Evolutionary conservation across 176 grass and related monocot species (phyloP), one percentile per base, ranked within the genome.

Genomic region (Raddia distichophylla): DNA sequence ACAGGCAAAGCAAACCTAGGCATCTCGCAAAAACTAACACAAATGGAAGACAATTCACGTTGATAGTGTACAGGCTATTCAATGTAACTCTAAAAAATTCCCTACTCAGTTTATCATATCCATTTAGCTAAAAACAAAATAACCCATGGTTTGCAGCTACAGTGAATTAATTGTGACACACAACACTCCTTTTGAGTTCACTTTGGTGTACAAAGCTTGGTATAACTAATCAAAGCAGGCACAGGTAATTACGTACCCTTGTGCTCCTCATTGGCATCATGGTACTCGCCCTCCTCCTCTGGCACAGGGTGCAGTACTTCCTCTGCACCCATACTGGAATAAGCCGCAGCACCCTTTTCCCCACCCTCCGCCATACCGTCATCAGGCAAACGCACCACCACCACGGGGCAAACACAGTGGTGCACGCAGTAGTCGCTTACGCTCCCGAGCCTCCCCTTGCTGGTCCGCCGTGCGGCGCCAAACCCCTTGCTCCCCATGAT

Each of bases 401-500:
- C 95, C 7, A 97, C 95, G 11, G 95, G 95, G 86, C 95, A 97
- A 59, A 97, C 71, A 50, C 95, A 97, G 83, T 97, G 94, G 75
- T 97, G 94, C 6, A 97, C 94, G 68, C 94, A 97, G 89, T 97
- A 97, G 83, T 97, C 95, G 40, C 95, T 97, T 10, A 97, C 95
- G 76, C 92, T 97, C 44, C 95, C 95, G 32, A 97, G 90, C 65
- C 95, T 87, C 8, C 92, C 95, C 83, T 93, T 94, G 83, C 80
- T 89, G 35, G 69, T 78, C 83, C 92, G 72, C 57, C 88, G 64
- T 1, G 92, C 70, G 2, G 95, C 90, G 7, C 95, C 95, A 52
- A 97, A 94, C 3, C 95, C 95, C 27, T 93, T 89, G 92, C 95
- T 97, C 77, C 95, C 95, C 92, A 97, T 97, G 82, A 97, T 94